Percentiles rank a stretch among this genome's conserved stretches.
Evolutionary conservation across 139 green algal genomes (phyloP).

Genomic region (Raphidocelis subcapitata): DNA sequence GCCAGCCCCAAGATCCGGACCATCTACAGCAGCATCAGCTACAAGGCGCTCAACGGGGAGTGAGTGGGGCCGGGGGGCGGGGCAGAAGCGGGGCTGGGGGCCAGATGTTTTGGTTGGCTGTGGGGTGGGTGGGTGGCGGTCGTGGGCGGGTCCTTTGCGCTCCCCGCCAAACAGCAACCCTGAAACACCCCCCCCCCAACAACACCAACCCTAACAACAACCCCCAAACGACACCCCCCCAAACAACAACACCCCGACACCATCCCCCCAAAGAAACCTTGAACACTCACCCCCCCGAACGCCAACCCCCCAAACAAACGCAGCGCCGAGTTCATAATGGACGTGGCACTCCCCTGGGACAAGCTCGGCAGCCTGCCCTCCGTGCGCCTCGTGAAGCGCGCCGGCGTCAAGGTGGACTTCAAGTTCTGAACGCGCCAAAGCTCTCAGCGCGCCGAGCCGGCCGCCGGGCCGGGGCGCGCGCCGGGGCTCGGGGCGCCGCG

Average conservation of each 20-base stretch:
- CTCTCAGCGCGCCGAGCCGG: no score
- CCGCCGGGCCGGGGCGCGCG: no score
- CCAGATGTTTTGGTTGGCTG: background rate
- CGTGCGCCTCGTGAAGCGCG: conserved; percentile 8
- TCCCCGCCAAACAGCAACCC: background rate
- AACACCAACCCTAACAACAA: background rate
- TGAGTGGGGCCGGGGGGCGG: background rate
- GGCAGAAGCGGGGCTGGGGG: background rate
- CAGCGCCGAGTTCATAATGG: conserved; percentile 28
- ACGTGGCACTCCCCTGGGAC: conserved; percentile 18
- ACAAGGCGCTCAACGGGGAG: conserved; percentile 35
- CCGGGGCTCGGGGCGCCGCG: no score
- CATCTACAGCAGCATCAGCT: conserved; percentile 16
- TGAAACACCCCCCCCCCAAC: background rate
- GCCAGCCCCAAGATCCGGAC: conserved; percentile 7
- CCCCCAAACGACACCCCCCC: no score
- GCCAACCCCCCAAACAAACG: background rate
- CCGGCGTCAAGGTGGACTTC: conserved; percentile 27
- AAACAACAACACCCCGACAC: background rate
- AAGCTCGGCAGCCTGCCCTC: background rate
- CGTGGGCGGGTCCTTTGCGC: background rate
- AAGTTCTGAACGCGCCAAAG: no score
- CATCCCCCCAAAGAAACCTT: background rate
- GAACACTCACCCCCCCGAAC: background rate
- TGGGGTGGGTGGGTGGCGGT: background rate